Conservation (phyloP, 2,329 filamentous ascomycete species). For the Onygena corvina region DNA sequence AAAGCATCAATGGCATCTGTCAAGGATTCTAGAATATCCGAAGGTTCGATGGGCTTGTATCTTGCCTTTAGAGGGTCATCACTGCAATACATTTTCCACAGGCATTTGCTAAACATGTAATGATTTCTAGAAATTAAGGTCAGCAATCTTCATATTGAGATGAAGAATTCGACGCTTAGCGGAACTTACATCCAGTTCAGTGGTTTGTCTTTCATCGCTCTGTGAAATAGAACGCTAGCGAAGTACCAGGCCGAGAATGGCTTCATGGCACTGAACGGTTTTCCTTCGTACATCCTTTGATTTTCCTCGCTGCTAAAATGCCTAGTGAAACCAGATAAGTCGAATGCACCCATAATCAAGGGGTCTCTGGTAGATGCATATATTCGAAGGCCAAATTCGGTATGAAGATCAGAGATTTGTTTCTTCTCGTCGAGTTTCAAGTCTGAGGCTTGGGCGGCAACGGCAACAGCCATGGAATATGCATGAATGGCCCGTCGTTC, state of each 20-base stretch:
- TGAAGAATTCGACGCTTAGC: neutral
- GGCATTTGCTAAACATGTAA: constrained; percentile 59
- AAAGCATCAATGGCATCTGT: constrained; percentile 49
- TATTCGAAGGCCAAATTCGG: constrained; percentile 55
- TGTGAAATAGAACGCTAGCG: constrained; percentile 48
- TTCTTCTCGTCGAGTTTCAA: constrained; percentile 41
- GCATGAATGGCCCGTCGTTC: constrained; percentile 77
- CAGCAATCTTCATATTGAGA: constrained; percentile 13
- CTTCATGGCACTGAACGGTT: constrained; percentile 47
- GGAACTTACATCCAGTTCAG: constrained; percentile 49
- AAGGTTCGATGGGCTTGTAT: constrained; percentile 26
- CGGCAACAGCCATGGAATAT: constrained; percentile 57
- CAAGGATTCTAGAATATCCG: constrained; percentile 46
- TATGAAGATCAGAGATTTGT: constrained; percentile 53
- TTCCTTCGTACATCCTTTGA: constrained; percentile 45
- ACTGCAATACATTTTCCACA: constrained; percentile 56
- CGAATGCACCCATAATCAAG: constrained; percentile 56
- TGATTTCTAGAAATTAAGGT: constrained; percentile 39
- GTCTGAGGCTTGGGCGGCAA: constrained; percentile 47
- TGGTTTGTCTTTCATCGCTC: constrained; percentile 47
- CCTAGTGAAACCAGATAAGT: constrained; percentile 48
- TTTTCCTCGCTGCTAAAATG: constrained; percentile 46
- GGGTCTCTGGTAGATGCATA: constrained; percentile 59
- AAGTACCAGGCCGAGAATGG: constrained; percentile 53
- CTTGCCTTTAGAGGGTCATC: constrained; percentile 32